Percentiles rank a stretch among this genome's conserved stretches.
Conservation (phyloP, 1,139 yeast species). For the Saccharomyces hybrid region DNA sequence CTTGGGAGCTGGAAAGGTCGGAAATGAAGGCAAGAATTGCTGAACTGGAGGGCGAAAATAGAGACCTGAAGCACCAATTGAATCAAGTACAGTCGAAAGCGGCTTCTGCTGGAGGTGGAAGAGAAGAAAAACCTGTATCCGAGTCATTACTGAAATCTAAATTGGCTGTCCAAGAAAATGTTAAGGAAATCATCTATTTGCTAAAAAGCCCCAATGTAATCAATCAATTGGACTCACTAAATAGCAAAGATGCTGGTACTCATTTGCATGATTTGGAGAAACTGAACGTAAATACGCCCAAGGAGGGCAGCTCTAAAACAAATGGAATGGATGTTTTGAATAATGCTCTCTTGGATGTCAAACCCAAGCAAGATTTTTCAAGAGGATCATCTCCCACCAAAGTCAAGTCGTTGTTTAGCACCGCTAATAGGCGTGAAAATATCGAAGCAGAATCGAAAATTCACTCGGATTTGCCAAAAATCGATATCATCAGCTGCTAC, state of each 20-base stretch:
- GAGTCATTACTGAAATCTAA: constrained; percentile 19
- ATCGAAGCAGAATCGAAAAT: background rate
- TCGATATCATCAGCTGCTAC: background rate
- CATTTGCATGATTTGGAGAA: constrained; percentile 22
- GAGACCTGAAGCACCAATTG: constrained; percentile 44
- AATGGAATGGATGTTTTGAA: background rate
- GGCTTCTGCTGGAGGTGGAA: constrained; percentile 3
- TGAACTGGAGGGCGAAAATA: constrained; percentile 58
- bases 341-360: background rate
- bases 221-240: constrained; percentile 22
- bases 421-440: background rate
- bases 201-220: constrained; percentile 27
- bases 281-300: constrained; percentile 9
- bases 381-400: background rate
- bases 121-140: constrained; percentile 1
- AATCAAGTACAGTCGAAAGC: constrained; percentile 34
- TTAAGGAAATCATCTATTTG: constrained; percentile 32
- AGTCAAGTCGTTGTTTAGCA: background rate
- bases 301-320: background rate
- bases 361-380: background rate
- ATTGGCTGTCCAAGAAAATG: constrained; percentile 29
- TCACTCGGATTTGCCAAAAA: background rate
- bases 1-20: constrained; percentile 49
- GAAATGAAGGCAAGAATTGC: constrained; percentile 54
- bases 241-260: constrained; percentile 9